Evolutionary conservation across 345 rosid species (phyloP).

Genomic region (Eucalyptus grandis): DNA sequence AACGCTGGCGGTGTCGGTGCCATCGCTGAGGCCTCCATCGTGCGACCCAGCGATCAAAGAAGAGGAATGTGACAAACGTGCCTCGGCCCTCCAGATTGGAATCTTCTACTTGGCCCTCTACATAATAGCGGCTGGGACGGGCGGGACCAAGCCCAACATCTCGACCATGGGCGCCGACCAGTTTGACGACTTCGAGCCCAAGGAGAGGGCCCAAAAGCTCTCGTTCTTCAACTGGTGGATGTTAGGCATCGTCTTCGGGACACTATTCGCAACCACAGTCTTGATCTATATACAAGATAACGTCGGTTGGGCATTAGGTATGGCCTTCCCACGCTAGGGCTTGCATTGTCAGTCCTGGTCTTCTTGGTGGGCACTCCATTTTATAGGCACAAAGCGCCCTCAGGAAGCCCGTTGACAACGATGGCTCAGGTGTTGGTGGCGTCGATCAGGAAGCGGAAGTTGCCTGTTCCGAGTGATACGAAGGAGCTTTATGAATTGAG

Average conservation of each 20-base stretch:
- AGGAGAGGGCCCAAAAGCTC: constrained; percentile 39
- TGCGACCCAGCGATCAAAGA: constrained; percentile 14
- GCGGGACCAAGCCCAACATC: constrained; percentile 60
- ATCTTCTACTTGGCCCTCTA: constrained; percentile 38
- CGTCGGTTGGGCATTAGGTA: constrained; percentile 32
- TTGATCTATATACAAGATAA: constrained; percentile 40
- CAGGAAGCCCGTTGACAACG: constrained; percentile 34
- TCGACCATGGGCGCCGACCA: constrained; percentile 68
- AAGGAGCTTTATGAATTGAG: constrained; percentile 35
- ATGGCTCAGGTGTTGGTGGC: constrained; percentile 38
- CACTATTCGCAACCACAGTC: constrained; percentile 42
- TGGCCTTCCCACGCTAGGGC: constrained; percentile 31
- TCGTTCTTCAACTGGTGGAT: constrained; percentile 74
- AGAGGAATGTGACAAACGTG: constrained; percentile 4
- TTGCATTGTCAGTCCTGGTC: constrained; percentile 14
- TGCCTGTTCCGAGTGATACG: constrained; percentile 20
- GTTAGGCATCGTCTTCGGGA: constrained; percentile 47
- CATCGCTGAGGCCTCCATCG: constrained; percentile 32
- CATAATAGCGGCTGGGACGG: constrained; percentile 33
- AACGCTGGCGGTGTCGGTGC: constrained; percentile 35
- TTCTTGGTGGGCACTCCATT: constrained; percentile 32
- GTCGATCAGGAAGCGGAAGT: constrained; percentile 28
- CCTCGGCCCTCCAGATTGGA: constrained; percentile 17
- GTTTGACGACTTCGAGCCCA: constrained; percentile 45
- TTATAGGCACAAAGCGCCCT: constrained; percentile 36